Base-by-base conservation (phyloP, 345 rosid species). In the Laguncularia racemosa region DNA sequence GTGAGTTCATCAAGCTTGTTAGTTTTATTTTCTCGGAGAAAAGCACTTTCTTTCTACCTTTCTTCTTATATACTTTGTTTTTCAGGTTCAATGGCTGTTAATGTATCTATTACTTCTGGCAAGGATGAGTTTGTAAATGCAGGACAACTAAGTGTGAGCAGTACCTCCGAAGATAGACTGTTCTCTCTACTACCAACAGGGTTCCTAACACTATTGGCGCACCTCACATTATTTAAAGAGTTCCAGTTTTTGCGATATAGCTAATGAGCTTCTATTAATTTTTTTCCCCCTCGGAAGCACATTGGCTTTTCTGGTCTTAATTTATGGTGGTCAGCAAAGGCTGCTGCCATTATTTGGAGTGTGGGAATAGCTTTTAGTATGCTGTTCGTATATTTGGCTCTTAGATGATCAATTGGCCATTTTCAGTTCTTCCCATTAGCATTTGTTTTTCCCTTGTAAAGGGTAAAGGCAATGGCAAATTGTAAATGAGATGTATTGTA, bases 81-180 rank as follows among this genome's bases (percentile, higher is more conserved):
- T 12, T 60, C 77, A 95, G 97, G 99, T 75, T 90, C 97, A 1
- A 63, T 59, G 67, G 76, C 95, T 28, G 97, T 90, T 60, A 95
- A 95, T 57, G 99, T 95, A 28, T 95, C 99, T 0, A 72, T 90
- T 48, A 72, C 85, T 52, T 75, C 75, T 15, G 78, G 91, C 47
- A 90, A 80, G 71, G 92, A 88, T 15, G 81, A 79, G 68, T 74
- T 72, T 48, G 75, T 90, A 60, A 78, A 74, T 52, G 79, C 77
- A 2, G 89, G 87, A 53, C 81, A 83, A 58, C 60, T 74, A 53
- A 76, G 77, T 57, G 53, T 50, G 67, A 77, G 63, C 67, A 70
- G 77, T 58, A 85, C 88, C 43, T 48, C 67, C 10, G 68, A 52
- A 55, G 77, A 85, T 59, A 59, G 73, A 69, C 70, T 81, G 26